Evolutionary conservation across 192 early-diverging fungal species (phyloP).

Genomic region (Chytriomyces confervae): DNA sequence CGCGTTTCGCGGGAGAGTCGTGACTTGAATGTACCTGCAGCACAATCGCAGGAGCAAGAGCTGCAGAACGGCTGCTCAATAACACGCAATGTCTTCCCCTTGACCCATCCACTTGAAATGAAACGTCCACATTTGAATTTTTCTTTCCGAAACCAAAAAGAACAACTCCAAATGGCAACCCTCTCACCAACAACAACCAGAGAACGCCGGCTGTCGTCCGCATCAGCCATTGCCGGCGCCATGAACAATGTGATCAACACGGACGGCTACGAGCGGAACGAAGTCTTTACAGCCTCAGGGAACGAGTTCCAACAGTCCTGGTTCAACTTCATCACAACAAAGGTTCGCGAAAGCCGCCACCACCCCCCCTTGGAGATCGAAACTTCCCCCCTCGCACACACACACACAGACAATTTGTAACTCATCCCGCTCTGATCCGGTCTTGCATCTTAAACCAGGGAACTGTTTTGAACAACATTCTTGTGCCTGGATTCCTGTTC

Average conservation of each 20-base stretch:
- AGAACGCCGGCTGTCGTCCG: not conserved
- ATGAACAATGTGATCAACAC: not conserved
- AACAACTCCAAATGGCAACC: no score
- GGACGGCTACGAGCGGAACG: not conserved
- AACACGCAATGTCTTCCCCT: no score
- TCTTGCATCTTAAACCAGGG: not conserved
- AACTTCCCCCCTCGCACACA: not conserved
- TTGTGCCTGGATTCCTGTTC: conserved; percentile 14
- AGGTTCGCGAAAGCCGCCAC: not conserved
- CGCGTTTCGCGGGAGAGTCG: no score
- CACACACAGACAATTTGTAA: not conserved
- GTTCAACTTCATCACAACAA: conserved; percentile 20
- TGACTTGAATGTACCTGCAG: no score
- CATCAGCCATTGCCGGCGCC: not conserved
- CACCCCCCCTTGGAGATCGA: no score
- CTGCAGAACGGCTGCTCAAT: no score
- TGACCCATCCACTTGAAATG: no score
- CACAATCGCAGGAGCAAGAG: no score
- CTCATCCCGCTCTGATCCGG: no score
- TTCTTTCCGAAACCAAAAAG: no score
- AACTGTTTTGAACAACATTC: conserved; percentile 14
- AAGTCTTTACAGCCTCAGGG: not conserved
- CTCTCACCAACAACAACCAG: no score
- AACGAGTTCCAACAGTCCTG: conserved; percentile 24
- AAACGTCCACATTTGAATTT: no score